Evolutionary conservation across 345 rosid genomes (phyloP).

Genomic region (Litchi chinensis): DNA sequence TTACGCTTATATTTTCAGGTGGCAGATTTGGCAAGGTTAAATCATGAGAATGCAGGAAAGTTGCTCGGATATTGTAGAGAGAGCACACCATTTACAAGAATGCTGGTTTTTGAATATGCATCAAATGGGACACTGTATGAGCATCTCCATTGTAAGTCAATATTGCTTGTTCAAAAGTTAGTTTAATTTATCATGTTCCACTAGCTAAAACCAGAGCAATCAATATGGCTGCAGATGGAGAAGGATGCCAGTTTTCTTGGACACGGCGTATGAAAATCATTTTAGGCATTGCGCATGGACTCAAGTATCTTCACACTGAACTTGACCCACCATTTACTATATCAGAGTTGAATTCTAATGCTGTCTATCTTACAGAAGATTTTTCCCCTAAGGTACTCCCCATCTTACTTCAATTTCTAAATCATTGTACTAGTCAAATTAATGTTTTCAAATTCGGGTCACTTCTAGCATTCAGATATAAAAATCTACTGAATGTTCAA

Average conservation of each 20-base stretch:
- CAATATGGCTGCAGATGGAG: conserved; percentile 68
- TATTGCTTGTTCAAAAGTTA: conserved; percentile 9
- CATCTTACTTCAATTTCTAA: not conserved
- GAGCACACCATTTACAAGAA: conserved; percentile 81
- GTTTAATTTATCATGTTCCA: conserved; percentile 2
- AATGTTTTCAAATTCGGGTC: conserved; percentile 5
- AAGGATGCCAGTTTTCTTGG: conserved; percentile 88
- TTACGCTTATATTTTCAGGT: conserved; percentile 56
- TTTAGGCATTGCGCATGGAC: conserved; percentile 82
- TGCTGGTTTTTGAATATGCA: conserved; percentile 94
- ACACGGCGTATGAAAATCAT: conserved; percentile 86
- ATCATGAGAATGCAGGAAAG: conserved; percentile 78
- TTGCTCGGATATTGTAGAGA: conserved; percentile 90
- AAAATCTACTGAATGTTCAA: not conserved
- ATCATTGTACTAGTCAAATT: not conserved
- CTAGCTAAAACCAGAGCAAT: conserved; percentile 19
- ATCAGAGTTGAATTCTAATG: conserved; percentile 85
- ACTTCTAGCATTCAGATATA: not conserved
- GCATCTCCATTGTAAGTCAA: conserved; percentile 87
- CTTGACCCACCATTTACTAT: conserved; percentile 90
- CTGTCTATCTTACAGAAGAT: conserved; percentile 95
- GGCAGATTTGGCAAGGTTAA: conserved; percentile 90
- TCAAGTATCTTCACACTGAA: conserved; percentile 86
- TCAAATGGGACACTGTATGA: conserved; percentile 94
- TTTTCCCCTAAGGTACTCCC: conserved; percentile 84